Evolutionary conservation across 163 green algal species (phyloP).

Genomic region (Scenedesmus sp.): DNA sequence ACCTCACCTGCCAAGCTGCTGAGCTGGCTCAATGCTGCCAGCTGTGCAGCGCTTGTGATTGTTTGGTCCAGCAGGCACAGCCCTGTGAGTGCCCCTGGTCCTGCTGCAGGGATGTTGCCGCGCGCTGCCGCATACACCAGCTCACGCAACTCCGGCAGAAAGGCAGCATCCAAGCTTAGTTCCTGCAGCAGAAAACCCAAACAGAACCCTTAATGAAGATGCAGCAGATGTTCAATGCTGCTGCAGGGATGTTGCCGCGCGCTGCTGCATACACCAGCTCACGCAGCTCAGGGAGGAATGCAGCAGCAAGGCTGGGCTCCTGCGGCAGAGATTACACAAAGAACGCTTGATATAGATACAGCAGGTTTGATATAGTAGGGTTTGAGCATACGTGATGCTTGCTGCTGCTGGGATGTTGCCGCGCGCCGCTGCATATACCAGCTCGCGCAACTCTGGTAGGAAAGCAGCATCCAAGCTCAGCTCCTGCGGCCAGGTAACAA

Average conservation of each 20-base stretch:
- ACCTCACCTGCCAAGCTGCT: constrained; percentile 32
- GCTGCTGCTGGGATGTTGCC: not conserved
- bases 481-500: not conserved
- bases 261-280: constrained; percentile 33
- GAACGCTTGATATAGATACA: too few relatives aligned
- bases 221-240: too few relatives aligned
- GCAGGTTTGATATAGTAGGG: too few relatives aligned
- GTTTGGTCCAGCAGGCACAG: constrained; percentile 40
- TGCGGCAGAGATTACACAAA: not conserved
- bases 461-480: not conserved
- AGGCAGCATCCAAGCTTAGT: not conserved
- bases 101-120: not conserved
- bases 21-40: constrained; percentile 18
- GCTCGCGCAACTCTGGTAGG: not conserved
- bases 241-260: not conserved
- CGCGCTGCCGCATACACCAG: constrained; percentile 15
- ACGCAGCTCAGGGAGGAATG: not conserved
- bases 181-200: constrained; percentile 1
- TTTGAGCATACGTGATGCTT: not conserved
- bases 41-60: not conserved
- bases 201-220: too few relatives aligned
- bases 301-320: not conserved
- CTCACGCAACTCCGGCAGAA: not conserved
- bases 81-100: constrained; percentile 12
- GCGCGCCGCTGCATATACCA: not conserved